Percentiles rank a stretch among this genome's conserved stretches.
Conservation (phyloP, 345 rosid species). For the Litchi chinensis region DNA sequence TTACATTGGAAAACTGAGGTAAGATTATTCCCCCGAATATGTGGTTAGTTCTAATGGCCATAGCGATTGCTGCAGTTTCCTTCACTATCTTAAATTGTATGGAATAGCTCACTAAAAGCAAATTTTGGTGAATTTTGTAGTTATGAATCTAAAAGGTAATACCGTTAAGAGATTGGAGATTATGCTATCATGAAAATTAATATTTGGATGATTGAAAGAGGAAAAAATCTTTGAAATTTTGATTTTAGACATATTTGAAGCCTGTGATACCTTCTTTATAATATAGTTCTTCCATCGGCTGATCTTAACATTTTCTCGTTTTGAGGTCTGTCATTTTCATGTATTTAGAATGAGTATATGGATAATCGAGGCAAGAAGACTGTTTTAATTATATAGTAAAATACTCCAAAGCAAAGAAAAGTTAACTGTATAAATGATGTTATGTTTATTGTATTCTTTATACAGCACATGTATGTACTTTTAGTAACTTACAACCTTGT, state of each 20-base stretch:
- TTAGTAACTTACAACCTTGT: neutral
- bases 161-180: neutral
- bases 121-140: neutral
- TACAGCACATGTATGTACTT: neutral
- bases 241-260: neutral
- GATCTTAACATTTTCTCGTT: neutral
- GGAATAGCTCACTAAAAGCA: neutral
- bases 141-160: neutral
- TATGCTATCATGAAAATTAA: neutral
- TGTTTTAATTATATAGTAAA: no score
- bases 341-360: neutral
- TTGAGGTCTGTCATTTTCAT: neutral
- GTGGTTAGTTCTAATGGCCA: neutral
- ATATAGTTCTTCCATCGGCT: neutral
- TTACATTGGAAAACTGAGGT: slow-evolving; percentile 92
- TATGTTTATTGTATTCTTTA: neutral
- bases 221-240: slow-evolving; percentile 3
- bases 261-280: no score
- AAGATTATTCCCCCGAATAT: neutral
- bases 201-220: neutral
- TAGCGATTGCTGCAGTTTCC: neutral
- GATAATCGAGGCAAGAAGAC: neutral
- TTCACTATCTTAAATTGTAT: neutral
- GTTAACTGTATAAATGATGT: neutral
- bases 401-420: neutral